These are phyloP conservation scores for Sphagnurus paluster DNA, from an alignment of 1,284 basidiomycete species.

Conservation along the genomic window DNA sequence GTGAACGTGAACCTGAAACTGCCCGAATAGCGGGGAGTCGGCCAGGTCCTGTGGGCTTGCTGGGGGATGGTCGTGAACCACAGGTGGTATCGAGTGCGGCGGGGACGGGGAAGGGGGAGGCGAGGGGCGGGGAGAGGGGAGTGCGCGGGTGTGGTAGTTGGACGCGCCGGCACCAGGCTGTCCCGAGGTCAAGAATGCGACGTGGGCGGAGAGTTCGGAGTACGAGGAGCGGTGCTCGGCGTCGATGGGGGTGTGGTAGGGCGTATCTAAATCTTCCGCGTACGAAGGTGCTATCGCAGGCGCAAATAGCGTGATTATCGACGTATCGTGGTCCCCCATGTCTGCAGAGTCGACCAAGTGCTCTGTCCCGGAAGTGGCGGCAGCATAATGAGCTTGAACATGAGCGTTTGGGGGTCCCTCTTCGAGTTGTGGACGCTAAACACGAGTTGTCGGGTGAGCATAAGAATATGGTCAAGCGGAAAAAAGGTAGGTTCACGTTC, in stretches of 20 bases:
- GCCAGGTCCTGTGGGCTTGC: no score
- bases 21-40: no score
- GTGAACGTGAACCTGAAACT: no score
- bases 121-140: no score
- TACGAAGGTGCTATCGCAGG: background rate
- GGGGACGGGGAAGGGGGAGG: background rate
- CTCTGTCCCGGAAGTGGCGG: no score
- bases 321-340: no score
- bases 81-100: no score
- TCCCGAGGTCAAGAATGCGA: constrained; percentile 6
- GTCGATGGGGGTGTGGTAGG: constrained; percentile 7
- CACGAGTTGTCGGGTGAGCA: background rate
- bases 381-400: no score
- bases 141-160: no score
- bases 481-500: background rate
- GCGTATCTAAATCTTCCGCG: background rate
- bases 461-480: background rate
- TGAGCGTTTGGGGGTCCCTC: background rate
- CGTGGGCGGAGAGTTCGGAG: constrained; percentile 16
- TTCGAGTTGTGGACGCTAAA: background rate
- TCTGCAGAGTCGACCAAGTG: no score
- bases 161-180: background rate
- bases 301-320: no score
- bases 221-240: constrained; percentile 10
- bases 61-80: no score